phyloP scores from a whole-genome alignment of 2,329 filamentous ascomycete genomes.

The Talaromyces sp. region DNA sequence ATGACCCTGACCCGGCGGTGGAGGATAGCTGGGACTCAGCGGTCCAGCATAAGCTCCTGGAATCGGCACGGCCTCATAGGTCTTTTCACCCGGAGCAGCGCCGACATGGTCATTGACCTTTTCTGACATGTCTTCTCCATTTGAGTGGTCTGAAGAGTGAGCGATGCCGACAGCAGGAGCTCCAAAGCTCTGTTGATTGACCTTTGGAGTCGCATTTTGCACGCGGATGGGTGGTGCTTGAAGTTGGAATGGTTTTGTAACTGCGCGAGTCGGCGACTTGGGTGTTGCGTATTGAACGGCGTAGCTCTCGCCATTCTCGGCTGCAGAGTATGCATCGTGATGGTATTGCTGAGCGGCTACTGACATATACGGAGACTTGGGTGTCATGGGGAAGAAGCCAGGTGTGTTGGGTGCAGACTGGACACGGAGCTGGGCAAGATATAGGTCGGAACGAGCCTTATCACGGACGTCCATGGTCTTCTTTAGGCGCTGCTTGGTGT shows the following conservation, averaged over 20 bases:
- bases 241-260: conserved; percentile 67
- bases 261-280: conserved; percentile 56
- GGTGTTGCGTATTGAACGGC: conserved; percentile 56
- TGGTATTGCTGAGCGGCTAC: conserved; percentile 25
- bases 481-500: conserved; percentile 88
- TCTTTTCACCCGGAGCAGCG: conserved; percentile 72
- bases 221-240: conserved; percentile 79
- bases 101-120: conserved; percentile 61
- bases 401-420: conserved; percentile 96
- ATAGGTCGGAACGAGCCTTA: conserved; percentile 88
- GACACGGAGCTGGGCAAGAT: conserved; percentile 76
- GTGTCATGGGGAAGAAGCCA: conserved; percentile 67
- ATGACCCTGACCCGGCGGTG: conserved; percentile 1
- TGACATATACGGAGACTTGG: conserved; percentile 46
- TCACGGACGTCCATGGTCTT: conserved; percentile 97
- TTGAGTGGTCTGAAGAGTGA: conserved; percentile 24
- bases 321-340: conserved; percentile 45
- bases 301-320: conserved; percentile 51
- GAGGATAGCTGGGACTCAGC: conserved; percentile 12
- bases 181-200: conserved; percentile 61
- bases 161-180: conserved; percentile 23
- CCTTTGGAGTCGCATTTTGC: conserved; percentile 71
- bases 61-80: conserved; percentile 82
- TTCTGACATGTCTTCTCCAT: conserved; percentile 34
- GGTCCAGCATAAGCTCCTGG: conserved; percentile 71